Percentiles rank a stretch among this genome's conserved stretches.
phyloP scores from a whole-genome alignment of 192 early-diverging fungal genomes.

The Coemansia umbellata region DNA sequence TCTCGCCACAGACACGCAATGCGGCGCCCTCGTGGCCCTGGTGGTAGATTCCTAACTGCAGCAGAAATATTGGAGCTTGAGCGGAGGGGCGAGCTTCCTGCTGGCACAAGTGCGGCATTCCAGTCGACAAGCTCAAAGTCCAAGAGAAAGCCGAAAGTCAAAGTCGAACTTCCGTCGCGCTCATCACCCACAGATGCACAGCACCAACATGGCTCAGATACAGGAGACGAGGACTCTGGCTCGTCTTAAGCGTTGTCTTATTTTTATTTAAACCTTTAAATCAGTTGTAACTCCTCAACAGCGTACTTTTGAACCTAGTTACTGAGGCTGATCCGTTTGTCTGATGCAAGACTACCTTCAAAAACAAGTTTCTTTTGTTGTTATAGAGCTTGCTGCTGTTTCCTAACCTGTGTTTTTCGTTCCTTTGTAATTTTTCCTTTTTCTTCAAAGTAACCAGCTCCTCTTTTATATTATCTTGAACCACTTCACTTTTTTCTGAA shows the following conservation, averaged over 20 bases:
- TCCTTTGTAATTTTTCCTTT: too few relatives aligned
- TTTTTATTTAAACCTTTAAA: too few relatives aligned
- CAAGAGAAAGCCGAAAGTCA: constrained; percentile 26
- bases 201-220: background rate
- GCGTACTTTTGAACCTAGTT: too few relatives aligned
- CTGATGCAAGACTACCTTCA: too few relatives aligned
- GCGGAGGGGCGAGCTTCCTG: constrained; percentile 38
- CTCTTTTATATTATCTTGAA: too few relatives aligned
- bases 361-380: too few relatives aligned
- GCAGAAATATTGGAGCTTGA: constrained; percentile 71
- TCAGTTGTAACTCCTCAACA: too few relatives aligned
- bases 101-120: constrained; percentile 41
- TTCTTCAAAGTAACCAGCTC: too few relatives aligned
- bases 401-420: too few relatives aligned
- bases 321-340: too few relatives aligned
- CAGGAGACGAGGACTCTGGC: constrained; percentile 8
- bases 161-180: background rate
- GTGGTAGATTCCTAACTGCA: constrained; percentile 90
- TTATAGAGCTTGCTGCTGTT: too few relatives aligned
- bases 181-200: background rate
- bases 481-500: too few relatives aligned
- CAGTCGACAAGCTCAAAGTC: constrained; percentile 26
- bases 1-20: constrained; percentile 97
- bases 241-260: constrained; percentile 5
- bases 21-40: constrained; percentile 93